phyloP scores from a whole-genome alignment of 139 green algal species.

The Gonium pectorale region DNA sequence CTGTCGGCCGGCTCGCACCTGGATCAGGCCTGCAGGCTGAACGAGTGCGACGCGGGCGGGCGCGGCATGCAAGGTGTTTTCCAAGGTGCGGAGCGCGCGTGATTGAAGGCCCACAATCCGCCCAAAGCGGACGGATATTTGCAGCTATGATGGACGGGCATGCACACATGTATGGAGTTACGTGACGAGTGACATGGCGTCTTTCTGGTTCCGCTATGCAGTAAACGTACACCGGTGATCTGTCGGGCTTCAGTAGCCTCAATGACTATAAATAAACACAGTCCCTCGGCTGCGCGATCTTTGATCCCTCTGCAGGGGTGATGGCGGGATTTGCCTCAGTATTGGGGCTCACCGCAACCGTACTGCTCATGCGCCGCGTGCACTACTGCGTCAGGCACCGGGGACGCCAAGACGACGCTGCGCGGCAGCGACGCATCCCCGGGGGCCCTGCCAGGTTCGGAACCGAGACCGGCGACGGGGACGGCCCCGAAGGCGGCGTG shows the following conservation, averaged over 20 bases:
- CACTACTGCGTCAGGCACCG: background rate
- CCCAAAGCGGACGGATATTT: too few species aligned
- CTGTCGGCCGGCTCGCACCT: background rate
- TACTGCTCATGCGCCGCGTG: background rate
- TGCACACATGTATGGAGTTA: background rate
- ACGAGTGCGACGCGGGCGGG: background rate
- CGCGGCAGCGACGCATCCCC: background rate
- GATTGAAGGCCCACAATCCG: background rate
- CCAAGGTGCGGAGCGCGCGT: background rate
- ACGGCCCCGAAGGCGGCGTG: background rate
- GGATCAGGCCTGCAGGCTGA: background rate
- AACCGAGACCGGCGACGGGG: background rate
- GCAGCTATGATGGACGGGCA: too few species aligned
- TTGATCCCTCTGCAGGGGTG: conserved; percentile 8
- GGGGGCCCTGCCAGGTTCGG: background rate
- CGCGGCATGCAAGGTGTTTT: background rate
- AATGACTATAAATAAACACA: too few species aligned
- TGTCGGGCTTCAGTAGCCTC: background rate
- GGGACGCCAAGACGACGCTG: background rate
- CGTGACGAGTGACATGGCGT: too few species aligned
- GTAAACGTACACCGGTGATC: too few species aligned
- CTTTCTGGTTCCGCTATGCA: background rate
- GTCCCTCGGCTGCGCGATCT: background rate
- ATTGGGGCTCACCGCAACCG: background rate
- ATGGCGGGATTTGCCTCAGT: conserved; percentile 4